A percentile compares a stretch with the other conserved stretches of the same genome.
Conservation (phyloP, 139 green algal species). For the Chlamydomonas sp. region DNA sequence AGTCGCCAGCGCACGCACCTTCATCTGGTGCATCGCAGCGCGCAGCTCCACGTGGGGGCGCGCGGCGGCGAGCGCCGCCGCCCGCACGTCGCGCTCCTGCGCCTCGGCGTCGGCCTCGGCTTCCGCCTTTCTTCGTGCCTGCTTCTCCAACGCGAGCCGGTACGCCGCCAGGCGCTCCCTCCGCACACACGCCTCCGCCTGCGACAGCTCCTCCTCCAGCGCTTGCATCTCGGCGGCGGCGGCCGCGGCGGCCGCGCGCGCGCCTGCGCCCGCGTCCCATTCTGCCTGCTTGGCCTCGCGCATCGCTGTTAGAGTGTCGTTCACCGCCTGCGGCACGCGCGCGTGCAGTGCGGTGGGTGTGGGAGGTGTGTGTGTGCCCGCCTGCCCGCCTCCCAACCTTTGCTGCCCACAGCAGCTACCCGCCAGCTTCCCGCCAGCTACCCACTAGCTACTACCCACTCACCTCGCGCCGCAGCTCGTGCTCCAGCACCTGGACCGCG, state of each 20-base stretch:
- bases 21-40: no score
- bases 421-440: no score
- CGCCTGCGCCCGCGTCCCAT: constrained; percentile 9
- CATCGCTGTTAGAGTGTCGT: constrained; percentile 15
- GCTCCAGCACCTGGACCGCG: background rate
- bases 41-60: no score
- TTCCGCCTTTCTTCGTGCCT: background rate
- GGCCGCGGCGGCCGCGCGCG: background rate
- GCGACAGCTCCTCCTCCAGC: constrained; percentile 10
- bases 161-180: background rate
- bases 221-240: constrained; percentile 8
- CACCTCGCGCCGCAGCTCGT: background rate
- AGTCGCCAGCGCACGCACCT: constrained; percentile 8
- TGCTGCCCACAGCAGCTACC: no score
- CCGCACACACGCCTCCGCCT: constrained; percentile 5
- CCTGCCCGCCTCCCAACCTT: no score
- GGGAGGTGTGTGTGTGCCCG: no score
- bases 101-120: background rate
- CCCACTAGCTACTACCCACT: no score
- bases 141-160: background rate
- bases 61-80: constrained; percentile 23
- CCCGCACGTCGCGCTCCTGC: constrained; percentile 9
- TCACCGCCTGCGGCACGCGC: constrained; percentile 15
- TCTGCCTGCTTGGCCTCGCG: constrained; percentile 1
- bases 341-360: no score